Conservation (phyloP, 441 rosid genomes). For the Raphanus hybrid region DNA sequence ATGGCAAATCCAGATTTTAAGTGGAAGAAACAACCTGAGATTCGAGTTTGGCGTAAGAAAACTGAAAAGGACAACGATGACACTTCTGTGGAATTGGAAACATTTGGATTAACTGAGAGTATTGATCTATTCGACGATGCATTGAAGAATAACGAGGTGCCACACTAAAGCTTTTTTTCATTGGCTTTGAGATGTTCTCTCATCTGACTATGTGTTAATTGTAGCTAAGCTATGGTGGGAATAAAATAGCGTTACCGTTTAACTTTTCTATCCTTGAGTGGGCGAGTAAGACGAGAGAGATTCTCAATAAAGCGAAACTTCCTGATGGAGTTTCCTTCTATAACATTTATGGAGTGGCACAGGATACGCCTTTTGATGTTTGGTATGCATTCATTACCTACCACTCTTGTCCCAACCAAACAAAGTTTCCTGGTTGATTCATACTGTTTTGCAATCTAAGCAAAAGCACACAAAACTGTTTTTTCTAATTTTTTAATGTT, state of each 20-base stretch:
- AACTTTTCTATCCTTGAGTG: conserved; percentile 67
- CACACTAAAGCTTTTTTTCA: neutral
- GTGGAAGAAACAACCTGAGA: conserved; percentile 70
- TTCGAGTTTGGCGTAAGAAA: conserved; percentile 72
- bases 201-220: conserved; percentile 10
- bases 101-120: conserved; percentile 64
- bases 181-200: conserved; percentile 9
- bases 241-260: conserved; percentile 75
- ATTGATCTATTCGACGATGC: conserved; percentile 68
- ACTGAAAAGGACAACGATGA: conserved; percentile 47
- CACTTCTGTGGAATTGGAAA: conserved; percentile 55
- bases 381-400: conserved; percentile 53
- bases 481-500: conserved; percentile 5
- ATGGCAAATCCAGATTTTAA: conserved; percentile 77
- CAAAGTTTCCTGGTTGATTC: neutral
- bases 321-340: conserved; percentile 76
- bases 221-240: conserved; percentile 72
- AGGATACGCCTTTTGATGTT: conserved; percentile 82
- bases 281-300: conserved; percentile 70
- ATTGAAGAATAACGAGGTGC: conserved; percentile 78
- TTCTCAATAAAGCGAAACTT: conserved; percentile 62
- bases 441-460: neutral
- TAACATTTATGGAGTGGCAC: conserved; percentile 79
- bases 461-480: conserved; percentile 6
- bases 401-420: neutral